Evolutionary conservation across 345 rosid species (phyloP).

Genomic region (Laguncularia racemosa): DNA sequence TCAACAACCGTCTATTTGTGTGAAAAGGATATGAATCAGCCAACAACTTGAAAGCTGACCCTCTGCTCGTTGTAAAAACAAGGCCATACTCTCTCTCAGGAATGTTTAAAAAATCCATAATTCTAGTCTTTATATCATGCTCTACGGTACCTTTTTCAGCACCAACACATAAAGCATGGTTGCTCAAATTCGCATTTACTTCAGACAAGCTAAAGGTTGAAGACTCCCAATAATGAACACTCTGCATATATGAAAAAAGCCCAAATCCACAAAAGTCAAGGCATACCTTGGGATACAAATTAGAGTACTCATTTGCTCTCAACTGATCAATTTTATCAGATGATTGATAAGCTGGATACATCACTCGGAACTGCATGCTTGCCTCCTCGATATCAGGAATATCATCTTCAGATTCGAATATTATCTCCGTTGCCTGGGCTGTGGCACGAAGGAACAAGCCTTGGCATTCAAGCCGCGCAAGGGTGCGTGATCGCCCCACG

Average conservation of each 20-base stretch:
- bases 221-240: constrained; percentile 92
- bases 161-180: constrained; percentile 90
- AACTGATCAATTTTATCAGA: constrained; percentile 83
- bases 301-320: constrained; percentile 69
- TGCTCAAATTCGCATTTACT: constrained; percentile 89
- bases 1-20: constrained; percentile 84
- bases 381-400: constrained; percentile 64
- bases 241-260: constrained; percentile 84
- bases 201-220: constrained; percentile 96
- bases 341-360: constrained; percentile 85
- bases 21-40: constrained; percentile 97
- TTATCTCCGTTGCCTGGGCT: constrained; percentile 74
- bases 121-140: constrained; percentile 81
- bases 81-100: constrained; percentile 97
- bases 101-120: constrained; percentile 93
- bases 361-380: constrained; percentile 54
- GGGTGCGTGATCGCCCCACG: constrained; percentile 87
- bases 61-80: constrained; percentile 98
- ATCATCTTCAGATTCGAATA: constrained; percentile 60
- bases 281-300: constrained; percentile 89
- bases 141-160: constrained; percentile 89
- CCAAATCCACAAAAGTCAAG: constrained; percentile 99
- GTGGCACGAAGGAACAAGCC: constrained; percentile 89
- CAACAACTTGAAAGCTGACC: constrained; percentile 91
- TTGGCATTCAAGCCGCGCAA: constrained; percentile 91